Conservation (phyloP, 192 early-diverging fungal genomes). For the Gigaspora rosea region DNA sequence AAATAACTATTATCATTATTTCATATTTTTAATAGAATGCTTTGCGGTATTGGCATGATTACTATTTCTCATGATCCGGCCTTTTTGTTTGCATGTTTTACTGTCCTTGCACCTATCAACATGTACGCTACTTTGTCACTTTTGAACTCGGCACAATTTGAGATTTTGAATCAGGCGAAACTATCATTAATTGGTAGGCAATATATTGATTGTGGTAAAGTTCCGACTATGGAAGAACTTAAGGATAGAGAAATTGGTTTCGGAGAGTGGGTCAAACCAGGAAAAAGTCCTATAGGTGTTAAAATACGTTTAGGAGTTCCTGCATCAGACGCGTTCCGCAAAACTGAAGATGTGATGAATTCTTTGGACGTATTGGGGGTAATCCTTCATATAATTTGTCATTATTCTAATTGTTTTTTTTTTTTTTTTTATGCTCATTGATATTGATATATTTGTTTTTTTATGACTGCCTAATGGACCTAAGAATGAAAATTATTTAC, state of each 20-base stretch:
- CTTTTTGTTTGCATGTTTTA: slow-evolving; percentile 59
- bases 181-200: slow-evolving; percentile 50
- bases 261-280: slow-evolving; percentile 61
- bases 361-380: slow-evolving; percentile 48
- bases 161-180: slow-evolving; percentile 66
- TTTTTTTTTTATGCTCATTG: neutral
- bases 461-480: neutral
- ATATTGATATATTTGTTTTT: neutral
- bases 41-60: slow-evolving; percentile 58
- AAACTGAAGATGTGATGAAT: slow-evolving; percentile 38
- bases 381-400: neutral
- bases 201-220: slow-evolving; percentile 51
- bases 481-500: slow-evolving; percentile 64
- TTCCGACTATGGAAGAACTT: slow-evolving; percentile 48
- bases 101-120: slow-evolving; percentile 57
- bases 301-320: slow-evolving; percentile 50
- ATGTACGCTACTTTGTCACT: slow-evolving; percentile 54
- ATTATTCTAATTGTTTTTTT: neutral
- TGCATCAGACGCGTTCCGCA: slow-evolving; percentile 48
- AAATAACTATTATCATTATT: neutral
- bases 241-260: slow-evolving; percentile 51
- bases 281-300: slow-evolving; percentile 38
- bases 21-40: slow-evolving; percentile 33
- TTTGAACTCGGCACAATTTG: slow-evolving; percentile 62
- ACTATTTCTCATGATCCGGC: slow-evolving; percentile 54